These are phyloP conservation scores for Lotus japonicus DNA, from an alignment of 306 rosid species.

Conservation along the genomic window DNA sequence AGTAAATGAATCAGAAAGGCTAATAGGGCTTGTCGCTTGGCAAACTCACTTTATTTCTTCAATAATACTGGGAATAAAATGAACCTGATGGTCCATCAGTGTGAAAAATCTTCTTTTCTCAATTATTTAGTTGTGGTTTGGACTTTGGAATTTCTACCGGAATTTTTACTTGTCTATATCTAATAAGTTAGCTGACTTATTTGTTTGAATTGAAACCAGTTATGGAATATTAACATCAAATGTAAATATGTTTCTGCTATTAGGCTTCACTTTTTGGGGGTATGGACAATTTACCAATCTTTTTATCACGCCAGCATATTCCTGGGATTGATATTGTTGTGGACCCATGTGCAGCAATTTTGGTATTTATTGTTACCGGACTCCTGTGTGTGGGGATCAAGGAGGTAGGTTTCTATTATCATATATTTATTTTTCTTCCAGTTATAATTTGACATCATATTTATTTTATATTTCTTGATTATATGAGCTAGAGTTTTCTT, in stretches of 20 bases:
- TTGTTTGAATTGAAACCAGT: not conserved
- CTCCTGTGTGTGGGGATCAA: constrained; percentile 83
- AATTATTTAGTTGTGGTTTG: not conserved
- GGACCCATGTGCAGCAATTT: constrained; percentile 87
- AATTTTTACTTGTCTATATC: not conserved
- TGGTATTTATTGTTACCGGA: constrained; percentile 68
- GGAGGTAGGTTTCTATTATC: constrained; percentile 49
- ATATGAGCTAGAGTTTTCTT: not conserved
- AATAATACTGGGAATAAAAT: too few species aligned
- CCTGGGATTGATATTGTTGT: constrained; percentile 61
- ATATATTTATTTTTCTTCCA: not conserved
- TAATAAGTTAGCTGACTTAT: not conserved
- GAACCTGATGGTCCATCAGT: not conserved
- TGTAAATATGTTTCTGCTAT: constrained; percentile 1
- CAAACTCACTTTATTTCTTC: too few species aligned
- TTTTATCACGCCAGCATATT: constrained; percentile 65
- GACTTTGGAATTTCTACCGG: not conserved
- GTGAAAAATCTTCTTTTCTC: not conserved
- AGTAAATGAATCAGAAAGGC: not conserved
- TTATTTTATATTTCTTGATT: not conserved
- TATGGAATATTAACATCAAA: not conserved
- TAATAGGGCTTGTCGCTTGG: not conserved
- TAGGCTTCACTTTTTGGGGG: constrained; percentile 90
- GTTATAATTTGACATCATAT: not conserved
- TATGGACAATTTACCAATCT: constrained; percentile 52